Percentiles rank a stretch among this genome's conserved stretches.
Conservation (phyloP, 805 yeast genomes). For the Lachancea quebecensis region DNA sequence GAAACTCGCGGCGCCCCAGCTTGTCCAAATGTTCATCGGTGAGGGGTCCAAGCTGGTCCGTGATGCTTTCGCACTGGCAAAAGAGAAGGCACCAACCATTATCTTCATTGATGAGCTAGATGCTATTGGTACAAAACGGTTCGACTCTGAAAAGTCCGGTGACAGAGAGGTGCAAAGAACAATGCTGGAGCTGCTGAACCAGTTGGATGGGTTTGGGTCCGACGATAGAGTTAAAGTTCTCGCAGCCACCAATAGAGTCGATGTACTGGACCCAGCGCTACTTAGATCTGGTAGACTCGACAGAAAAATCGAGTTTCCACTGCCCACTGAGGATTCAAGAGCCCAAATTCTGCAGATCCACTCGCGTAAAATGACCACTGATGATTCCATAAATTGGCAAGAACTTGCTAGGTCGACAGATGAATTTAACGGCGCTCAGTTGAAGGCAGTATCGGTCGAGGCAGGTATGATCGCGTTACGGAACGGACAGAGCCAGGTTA, state of each 20-base stretch:
- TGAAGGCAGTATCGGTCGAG: slow-evolving; percentile 97
- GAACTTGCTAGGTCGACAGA: slow-evolving; percentile 97
- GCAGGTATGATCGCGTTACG: slow-evolving; percentile 99
- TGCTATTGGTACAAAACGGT: slow-evolving; percentile 97
- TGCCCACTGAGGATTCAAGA: slow-evolving; percentile 95
- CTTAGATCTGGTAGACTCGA: slow-evolving; percentile 96
- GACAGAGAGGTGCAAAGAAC: slow-evolving; percentile 99
- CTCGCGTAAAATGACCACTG: slow-evolving; percentile 93
- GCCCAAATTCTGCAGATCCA: slow-evolving; percentile 96
- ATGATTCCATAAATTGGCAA: slow-evolving; percentile 90
- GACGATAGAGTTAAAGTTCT: slow-evolving; percentile 96
- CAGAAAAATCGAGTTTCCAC: slow-evolving; percentile 95
- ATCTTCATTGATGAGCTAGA: slow-evolving; percentile 97
- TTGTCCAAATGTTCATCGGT: slow-evolving; percentile 97
- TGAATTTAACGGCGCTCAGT: slow-evolving; percentile 98
- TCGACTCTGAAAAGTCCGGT: slow-evolving; percentile 95
- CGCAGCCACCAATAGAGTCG: slow-evolving; percentile 98
- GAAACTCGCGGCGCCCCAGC: slow-evolving; percentile 95
- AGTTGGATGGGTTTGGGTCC: slow-evolving; percentile 94
- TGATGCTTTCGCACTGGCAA: slow-evolving; percentile 95
- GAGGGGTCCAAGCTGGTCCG: slow-evolving; percentile 98
- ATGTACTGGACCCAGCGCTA: slow-evolving; percentile 96
- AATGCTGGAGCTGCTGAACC: slow-evolving; percentile 95
- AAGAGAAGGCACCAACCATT: slow-evolving; percentile 96
- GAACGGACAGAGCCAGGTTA: slow-evolving; percentile 83